These are phyloP conservation scores for Neurospora sp. DNA, from an alignment of 495 filamentous ascomycete genomes.

Conservation along the genomic window DNA sequence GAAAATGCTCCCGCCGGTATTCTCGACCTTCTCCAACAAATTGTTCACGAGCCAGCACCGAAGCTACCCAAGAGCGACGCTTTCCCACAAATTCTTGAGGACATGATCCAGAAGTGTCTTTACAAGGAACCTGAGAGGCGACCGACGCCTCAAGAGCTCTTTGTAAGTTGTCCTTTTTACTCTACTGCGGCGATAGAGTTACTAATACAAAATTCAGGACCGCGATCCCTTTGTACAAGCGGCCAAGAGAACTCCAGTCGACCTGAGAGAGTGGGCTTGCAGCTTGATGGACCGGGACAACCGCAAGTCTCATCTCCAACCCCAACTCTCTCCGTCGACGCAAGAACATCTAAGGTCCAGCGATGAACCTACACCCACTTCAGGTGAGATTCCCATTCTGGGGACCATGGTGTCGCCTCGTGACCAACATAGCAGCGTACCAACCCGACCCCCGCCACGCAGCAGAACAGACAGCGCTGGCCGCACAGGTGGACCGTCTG, in stretches of 20 bases:
- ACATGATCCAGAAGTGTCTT: slow-evolving; percentile 93
- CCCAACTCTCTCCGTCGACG: slow-evolving; percentile 50
- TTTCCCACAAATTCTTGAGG: slow-evolving; percentile 87
- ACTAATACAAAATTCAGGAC: slow-evolving; percentile 45
- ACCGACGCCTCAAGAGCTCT: slow-evolving; percentile 84
- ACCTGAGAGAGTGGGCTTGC: slow-evolving; percentile 82
- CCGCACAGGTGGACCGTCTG: slow-evolving; percentile 31
- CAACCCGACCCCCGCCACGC: slow-evolving; percentile 35
- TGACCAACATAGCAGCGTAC: slow-evolving; percentile 28
- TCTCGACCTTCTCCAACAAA: slow-evolving; percentile 90
- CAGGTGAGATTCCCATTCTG: slow-evolving; percentile 57
- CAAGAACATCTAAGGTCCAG: slow-evolving; percentile 46
- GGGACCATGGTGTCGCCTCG: slow-evolving; percentile 33
- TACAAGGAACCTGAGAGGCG: slow-evolving; percentile 78
- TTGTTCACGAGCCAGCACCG: slow-evolving; percentile 92
- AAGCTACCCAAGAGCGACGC: slow-evolving; percentile 92
- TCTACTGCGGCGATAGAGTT: slow-evolving; percentile 1
- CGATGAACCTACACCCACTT: slow-evolving; percentile 49
- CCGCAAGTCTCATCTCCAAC: slow-evolving; percentile 80
- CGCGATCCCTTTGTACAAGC: slow-evolving; percentile 88
- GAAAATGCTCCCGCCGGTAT: slow-evolving; percentile 84
- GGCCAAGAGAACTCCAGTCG: slow-evolving; percentile 86
- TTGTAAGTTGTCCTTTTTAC: slow-evolving; percentile 33
- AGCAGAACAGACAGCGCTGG: slow-evolving; percentile 31
- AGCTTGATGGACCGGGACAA: slow-evolving; percentile 85